Evolutionary conservation across 1,139 yeast genomes (phyloP), one percentile per base, ranked within the genome.

Genomic region (Yamadazyma mexicana): DNA sequence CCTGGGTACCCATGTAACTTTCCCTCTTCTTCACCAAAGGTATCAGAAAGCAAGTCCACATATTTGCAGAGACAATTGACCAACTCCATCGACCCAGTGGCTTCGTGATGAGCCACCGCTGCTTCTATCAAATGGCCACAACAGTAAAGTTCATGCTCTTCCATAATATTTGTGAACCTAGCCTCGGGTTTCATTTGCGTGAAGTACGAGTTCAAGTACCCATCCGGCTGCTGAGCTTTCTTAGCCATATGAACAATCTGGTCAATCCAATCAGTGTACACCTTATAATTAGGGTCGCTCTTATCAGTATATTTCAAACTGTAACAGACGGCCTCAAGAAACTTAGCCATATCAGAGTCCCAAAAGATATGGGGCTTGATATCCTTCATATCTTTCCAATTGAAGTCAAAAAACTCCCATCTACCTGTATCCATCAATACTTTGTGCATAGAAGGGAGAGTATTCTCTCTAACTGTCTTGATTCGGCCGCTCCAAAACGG

Each of bases 321-420:
- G 39, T 42, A 47, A 42, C 56, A 51, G 5, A 49, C 51, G 23
- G 53, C 54, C 40, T 55, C 60, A 8, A 53, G 36, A 30, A 51
- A 52, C 37, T 55, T 55, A 27, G 59, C 60, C 10, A 55, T 40
- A 40, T 55, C 59, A 16, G 55, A 49, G 34, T 55, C 60, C 61
- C 61, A 54, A 39, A 56, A 56, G n/a, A 47, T 43, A 38, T 56
- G 58, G 12, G 57, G 55, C 25, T 42, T 37, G 30, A 48, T 44
- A 7, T 41, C 45, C 17, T 37, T 28, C 24, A 30, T 15, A 16
- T 40, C 37, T 15, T 48, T 47, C 48, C 54, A 53, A 16, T 50
- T 47, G 37, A 54, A 40, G 31, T 45, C 46, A 41, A 50, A 44
- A 27, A 54, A 48, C 22, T 51, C 56, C 58, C 58, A 55, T 39